These are phyloP conservation scores for Vitis amurensis DNA, from an alignment of 164 flowering plant species.

Conservation along the genomic window DNA sequence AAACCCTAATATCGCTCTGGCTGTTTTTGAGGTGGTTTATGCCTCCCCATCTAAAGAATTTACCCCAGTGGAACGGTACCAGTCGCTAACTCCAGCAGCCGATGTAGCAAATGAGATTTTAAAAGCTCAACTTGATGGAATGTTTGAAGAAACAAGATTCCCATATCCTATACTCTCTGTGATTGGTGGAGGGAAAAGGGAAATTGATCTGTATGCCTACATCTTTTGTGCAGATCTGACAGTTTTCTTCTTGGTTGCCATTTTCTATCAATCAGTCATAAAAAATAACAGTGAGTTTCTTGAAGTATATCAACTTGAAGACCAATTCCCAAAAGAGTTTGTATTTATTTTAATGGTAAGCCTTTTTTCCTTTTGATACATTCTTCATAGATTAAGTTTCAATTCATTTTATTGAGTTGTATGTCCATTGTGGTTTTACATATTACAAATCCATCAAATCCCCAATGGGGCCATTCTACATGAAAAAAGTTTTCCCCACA, in stretches of 20 bases:
- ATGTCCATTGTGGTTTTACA: background rate
- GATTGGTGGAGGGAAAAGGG: conserved; percentile 83
- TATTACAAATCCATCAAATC: background rate
- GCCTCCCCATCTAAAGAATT: conserved; percentile 55
- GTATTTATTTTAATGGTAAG: conserved; percentile 75
- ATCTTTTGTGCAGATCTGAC: conserved; percentile 78
- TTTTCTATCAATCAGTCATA: conserved; percentile 76
- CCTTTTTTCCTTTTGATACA: background rate
- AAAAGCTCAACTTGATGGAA: conserved; percentile 38
- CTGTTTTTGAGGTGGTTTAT: conserved; percentile 77
- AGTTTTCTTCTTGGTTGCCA: conserved; percentile 80
- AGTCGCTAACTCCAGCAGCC: conserved; percentile 77
- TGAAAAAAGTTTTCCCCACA: background rate
- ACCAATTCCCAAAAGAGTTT: conserved; percentile 85
- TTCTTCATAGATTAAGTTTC: background rate
- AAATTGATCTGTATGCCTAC: conserved; percentile 81
- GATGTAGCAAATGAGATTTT: conserved; percentile 78
- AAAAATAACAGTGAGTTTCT: conserved; percentile 73
- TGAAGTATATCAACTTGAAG: conserved; percentile 89
- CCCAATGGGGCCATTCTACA: too few species aligned
- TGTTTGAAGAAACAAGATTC: conserved; percentile 58
- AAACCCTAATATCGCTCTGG: conserved; percentile 51
- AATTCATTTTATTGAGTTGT: background rate
- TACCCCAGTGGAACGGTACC: conserved; percentile 41
- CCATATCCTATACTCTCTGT: conserved; percentile 71